Percentiles rank a stretch among this genome's conserved stretches.
These are phyloP conservation scores for Teunomyces pallodes DNA, from an alignment of 805 yeast species.

Conservation along the genomic window DNA sequence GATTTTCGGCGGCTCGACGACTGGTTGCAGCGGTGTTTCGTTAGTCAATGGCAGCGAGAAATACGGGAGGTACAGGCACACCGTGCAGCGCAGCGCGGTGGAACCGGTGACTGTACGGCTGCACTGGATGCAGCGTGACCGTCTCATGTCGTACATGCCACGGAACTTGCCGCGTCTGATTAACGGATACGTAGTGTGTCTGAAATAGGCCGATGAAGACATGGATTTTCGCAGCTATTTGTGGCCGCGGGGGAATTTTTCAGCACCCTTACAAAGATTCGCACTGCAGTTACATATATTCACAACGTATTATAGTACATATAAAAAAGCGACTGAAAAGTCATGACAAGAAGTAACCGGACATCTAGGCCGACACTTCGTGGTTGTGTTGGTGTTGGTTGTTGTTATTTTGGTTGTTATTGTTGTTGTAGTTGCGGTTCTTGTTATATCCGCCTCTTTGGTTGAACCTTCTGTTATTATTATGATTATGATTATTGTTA, in stretches of 20 bases:
- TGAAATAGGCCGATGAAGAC: background rate
- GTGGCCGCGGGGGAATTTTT: background rate
- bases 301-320: slow-evolving; percentile 7
- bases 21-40: background rate
- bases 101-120: background rate
- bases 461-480: slow-evolving; percentile 20
- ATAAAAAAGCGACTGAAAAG: background rate
- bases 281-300: background rate
- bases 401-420: slow-evolving; percentile 19
- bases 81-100: background rate
- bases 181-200: background rate
- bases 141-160: slow-evolving; percentile 24
- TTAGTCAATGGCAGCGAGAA: slow-evolving; percentile 7
- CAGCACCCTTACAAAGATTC: background rate
- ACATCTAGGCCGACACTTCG: slow-evolving; percentile 3
- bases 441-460: slow-evolving; percentile 28
- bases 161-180: slow-evolving; percentile 20
- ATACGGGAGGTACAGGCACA: slow-evolving; percentile 9
- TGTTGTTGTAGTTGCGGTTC: slow-evolving; percentile 17
- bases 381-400: slow-evolving; percentile 8
- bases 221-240: slow-evolving; percentile 3
- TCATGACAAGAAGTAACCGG: background rate
- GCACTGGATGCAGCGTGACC: slow-evolving; percentile 15
- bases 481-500: slow-evolving; percentile 7
- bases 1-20: background rate